Evolutionary conservation across 805 yeast genomes (phyloP), one percentile per base, ranked within the genome.

Genomic region (Sungouiella blattae): DNA sequence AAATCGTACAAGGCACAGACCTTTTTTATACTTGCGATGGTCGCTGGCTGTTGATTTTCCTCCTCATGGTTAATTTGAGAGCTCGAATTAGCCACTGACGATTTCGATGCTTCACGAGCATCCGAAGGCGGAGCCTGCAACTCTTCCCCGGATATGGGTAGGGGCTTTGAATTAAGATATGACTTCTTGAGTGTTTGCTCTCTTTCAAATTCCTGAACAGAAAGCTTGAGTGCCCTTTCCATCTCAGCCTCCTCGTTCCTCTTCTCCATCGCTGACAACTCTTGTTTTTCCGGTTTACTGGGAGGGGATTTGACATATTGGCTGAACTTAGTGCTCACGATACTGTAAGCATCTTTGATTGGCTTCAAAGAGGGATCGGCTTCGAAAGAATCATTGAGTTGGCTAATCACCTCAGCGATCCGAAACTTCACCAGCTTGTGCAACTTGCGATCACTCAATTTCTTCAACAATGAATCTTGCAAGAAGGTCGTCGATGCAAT

Each of bases 1-100:
- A 89, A 69, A 54, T 88, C 96, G 52, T 87, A 93, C 33, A 93
- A 63, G 0, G 98, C 97, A 32, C 83, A 73, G 1, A 91, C 98
- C 43, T 80, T 75, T 2, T 80, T 71, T 8, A 83, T 67, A 4
- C 62, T 65, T 7, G 72, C 69, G 27, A 67, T 64, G 5, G 69
- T 58, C 62, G 46, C 71, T 5, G 41, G 37, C 5, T 33, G n/a
- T 4, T 33, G 16, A 3, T 32, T 20, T 13, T 24, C 36, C 18
- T 35, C 26, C 26, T 17, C 8, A n/a, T n/a, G n/a, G n/a, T n/a
- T n/a, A n/a, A n/a, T n/a, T n/a, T n/a, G n/a, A n/a, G n/a, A n/a
- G n/a, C n/a, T n/a, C n/a, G n/a, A n/a, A n/a, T n/a, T n/a, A n/a
- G n/a, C n/a, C n/a, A n/a, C n/a, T n/a, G n/a, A n/a, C n/a, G n/a